phyloP scores from a whole-genome alignment of 1,284 basidiomycete species.

The Fomitopsis betulina region DNA sequence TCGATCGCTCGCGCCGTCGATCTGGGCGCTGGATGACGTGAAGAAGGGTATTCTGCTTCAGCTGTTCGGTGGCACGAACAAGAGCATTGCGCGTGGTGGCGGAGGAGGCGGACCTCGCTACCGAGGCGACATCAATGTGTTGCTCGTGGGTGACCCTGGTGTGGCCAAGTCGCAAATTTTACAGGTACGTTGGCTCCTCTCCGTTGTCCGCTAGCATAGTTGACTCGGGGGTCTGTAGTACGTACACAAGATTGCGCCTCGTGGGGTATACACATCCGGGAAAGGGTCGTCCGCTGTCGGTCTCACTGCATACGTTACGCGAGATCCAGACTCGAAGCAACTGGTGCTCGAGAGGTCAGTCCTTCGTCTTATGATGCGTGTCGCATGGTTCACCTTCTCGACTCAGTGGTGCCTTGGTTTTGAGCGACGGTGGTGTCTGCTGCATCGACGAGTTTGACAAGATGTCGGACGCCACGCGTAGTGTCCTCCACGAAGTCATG shows the following conservation, averaged over 20 bases:
- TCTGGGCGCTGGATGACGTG: slow-evolving; percentile 98
- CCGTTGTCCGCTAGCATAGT: neutral
- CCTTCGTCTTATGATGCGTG: neutral
- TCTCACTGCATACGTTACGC: slow-evolving; percentile 96
- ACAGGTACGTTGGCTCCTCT: slow-evolving; percentile 52
- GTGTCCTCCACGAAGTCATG: slow-evolving; percentile 99
- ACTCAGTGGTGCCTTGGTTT: slow-evolving; percentile 86
- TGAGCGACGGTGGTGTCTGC: slow-evolving; percentile 97
- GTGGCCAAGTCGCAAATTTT: slow-evolving; percentile 96
- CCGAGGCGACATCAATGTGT: slow-evolving; percentile 95
- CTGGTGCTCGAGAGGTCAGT: slow-evolving; percentile 89
- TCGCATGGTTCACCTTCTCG: slow-evolving; percentile 1
- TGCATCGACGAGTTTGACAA: slow-evolving; percentile 99
- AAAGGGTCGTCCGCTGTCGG: slow-evolving; percentile 98
- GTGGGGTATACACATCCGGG: slow-evolving; percentile 95
- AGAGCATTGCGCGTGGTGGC: slow-evolving; percentile 88
- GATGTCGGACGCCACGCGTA: slow-evolving; percentile 96
- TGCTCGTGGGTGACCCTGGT: slow-evolving; percentile 97
- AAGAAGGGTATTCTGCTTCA: slow-evolving; percentile 98
- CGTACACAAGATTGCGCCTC: slow-evolving; percentile 97
- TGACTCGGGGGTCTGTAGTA: slow-evolving; percentile 51
- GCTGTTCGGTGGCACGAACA: slow-evolving; percentile 97
- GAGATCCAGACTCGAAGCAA: slow-evolving; percentile 97
- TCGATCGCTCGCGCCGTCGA: slow-evolving; percentile 86
- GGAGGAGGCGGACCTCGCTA: slow-evolving; percentile 95